A percentile compares a stretch with the other conserved stretches of the same genome.
Conservation (phyloP, 1,284 basidiomycete species). For the Cryptococcus sp. region DNA sequence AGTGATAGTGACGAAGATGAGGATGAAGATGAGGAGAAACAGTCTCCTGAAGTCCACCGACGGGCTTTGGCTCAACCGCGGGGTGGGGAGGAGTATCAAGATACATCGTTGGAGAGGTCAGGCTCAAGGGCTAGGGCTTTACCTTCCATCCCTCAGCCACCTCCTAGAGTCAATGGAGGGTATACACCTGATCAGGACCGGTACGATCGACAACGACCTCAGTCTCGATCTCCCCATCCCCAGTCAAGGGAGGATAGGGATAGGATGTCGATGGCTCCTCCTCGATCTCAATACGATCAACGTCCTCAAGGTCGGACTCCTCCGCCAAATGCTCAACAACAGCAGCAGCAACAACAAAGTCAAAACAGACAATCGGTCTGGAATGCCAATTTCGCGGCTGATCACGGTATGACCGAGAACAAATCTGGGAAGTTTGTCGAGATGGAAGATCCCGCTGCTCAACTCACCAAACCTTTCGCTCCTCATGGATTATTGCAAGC, state of each 20-base stretch:
- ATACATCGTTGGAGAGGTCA: neutral
- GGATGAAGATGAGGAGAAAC: slow-evolving; percentile 57
- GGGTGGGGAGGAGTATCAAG: neutral
- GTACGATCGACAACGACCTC: slow-evolving; percentile 6
- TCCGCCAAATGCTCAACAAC: slow-evolving; percentile 2
- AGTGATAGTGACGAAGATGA: slow-evolving; percentile 62
- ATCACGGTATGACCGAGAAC: slow-evolving; percentile 52
- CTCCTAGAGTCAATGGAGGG: neutral
- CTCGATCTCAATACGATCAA: slow-evolving; percentile 5
- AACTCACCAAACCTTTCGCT: slow-evolving; percentile 86
- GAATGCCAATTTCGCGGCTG: slow-evolving; percentile 73
- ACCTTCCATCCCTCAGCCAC: neutral
- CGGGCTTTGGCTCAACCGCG: slow-evolving; percentile 26
- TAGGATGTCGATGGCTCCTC: neutral
- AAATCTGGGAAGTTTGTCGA: slow-evolving; percentile 63
- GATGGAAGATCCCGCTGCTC: slow-evolving; percentile 65
- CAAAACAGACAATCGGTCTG: slow-evolving; percentile 56
- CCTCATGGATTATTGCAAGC: slow-evolving; percentile 92
- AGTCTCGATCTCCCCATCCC: slow-evolving; percentile 6
- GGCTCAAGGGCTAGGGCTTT: neutral
- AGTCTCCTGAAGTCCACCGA: slow-evolving; percentile 26
- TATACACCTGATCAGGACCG: neutral
- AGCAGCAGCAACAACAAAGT: slow-evolving; percentile 5
- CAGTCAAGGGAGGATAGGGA: neutral
- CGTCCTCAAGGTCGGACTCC: neutral